Evolutionary conservation across 169 alveolate genomes (phyloP).

Genomic region (Plasmodium vivax): DNA sequence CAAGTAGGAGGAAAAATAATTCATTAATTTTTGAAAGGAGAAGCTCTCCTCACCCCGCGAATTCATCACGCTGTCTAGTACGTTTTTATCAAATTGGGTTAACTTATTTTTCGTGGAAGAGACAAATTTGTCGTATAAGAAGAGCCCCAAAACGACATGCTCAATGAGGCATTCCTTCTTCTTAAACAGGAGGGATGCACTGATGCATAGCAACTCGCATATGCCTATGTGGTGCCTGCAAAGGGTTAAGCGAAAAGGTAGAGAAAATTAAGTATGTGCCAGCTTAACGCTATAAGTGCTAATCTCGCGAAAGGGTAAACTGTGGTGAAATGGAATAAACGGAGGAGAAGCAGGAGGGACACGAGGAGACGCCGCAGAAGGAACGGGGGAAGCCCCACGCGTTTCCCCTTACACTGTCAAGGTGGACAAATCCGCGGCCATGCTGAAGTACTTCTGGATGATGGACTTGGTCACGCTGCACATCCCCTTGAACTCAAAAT

Average conservation of each 20-base stretch:
- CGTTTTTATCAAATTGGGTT: conserved; percentile 62
- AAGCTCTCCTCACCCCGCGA: not conserved
- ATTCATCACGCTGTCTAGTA: conserved; percentile 26
- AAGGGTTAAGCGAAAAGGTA: not conserved
- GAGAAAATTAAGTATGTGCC: not conserved
- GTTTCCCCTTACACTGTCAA: conserved; percentile 53
- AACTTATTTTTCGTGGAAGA: conserved; percentile 70
- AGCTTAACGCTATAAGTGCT: not conserved
- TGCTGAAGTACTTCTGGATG: conserved; percentile 50
- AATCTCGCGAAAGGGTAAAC: not conserved
- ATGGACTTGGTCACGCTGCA: conserved; percentile 43
- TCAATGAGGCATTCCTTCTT: conserved; percentile 71
- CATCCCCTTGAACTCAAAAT: conserved; percentile 58
- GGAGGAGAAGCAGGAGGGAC: not conserved
- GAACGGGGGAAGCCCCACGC: not conserved
- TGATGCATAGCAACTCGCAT: conserved; percentile 59
- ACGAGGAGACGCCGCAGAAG: too few relatives aligned
- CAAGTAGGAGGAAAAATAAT: conserved; percentile 63
- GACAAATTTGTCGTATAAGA: conserved; percentile 69
- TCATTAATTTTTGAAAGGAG: conserved; percentile 66
- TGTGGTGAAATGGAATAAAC: not conserved
- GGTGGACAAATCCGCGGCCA: conserved; percentile 70
- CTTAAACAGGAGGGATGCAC: conserved; percentile 47
- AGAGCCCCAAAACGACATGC: conserved; percentile 56
- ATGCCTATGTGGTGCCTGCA: conserved; percentile 72